These are phyloP conservation scores for Scheffersomyces insectosa DNA, from an alignment of 1,139 yeast genomes.

Conservation along the genomic window DNA sequence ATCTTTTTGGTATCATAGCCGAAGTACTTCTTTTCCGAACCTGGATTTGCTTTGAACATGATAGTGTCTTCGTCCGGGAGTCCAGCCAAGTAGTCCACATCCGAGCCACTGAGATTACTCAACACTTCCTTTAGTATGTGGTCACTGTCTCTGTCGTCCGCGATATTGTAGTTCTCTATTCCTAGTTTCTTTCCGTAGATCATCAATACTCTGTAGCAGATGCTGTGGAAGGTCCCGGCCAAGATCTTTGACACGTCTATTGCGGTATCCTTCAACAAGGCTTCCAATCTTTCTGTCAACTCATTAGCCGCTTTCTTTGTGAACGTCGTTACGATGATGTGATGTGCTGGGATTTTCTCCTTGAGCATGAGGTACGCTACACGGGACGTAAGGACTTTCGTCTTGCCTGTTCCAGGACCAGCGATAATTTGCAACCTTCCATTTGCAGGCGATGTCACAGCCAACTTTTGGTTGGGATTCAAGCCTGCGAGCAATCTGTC, in stretches of 20 bases:
- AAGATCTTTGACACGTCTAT: constrained; percentile 47
- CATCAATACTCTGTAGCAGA: constrained; percentile 63
- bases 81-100: constrained; percentile 24
- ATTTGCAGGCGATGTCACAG: constrained; percentile 56
- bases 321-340: constrained; percentile 82
- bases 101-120: constrained; percentile 31
- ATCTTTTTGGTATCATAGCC: constrained; percentile 40
- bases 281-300: constrained; percentile 61
- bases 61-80: constrained; percentile 15
- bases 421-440: constrained; percentile 77
- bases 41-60: constrained; percentile 11
- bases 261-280: constrained; percentile 36
- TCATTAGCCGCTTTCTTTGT: constrained; percentile 90
- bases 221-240: constrained; percentile 87
- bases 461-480: constrained; percentile 58
- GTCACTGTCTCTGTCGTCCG: constrained; percentile 65
- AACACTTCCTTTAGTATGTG: constrained; percentile 49
- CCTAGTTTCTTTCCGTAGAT: constrained; percentile 57
- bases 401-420: constrained; percentile 91
- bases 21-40: constrained; percentile 18
- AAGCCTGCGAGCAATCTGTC: constrained; percentile 23
- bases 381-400: constrained; percentile 75
- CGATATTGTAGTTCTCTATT: constrained; percentile 52
- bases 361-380: constrained; percentile 67
- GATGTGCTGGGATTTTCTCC: constrained; percentile 53